Evolutionary conservation across 176 grass and related monocot genomes (phyloP), one percentile per base, ranked within the genome.

Genomic region (Carex pumila): DNA sequence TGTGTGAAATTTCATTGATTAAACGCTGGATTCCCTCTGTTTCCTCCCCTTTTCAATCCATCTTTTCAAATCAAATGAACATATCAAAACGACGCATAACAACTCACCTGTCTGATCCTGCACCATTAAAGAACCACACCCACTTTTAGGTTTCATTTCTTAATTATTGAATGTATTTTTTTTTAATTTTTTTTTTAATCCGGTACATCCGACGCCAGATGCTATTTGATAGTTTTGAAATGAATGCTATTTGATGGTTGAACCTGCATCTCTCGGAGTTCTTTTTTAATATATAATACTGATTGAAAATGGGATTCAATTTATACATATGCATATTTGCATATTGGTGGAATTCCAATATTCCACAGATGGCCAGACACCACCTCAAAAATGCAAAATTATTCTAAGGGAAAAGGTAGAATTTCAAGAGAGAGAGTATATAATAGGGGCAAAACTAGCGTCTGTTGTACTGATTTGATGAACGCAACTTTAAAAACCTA

Each of bases 1-100:
- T 82, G 62, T 82, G 79, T 65, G 19, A 61, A 54, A 82, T 82
- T 65, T 81, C 37, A 82, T 65, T 65, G 60, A 82, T 82, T 82
- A 66, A 66, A 82, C 39, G 10, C 32, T 34, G 66, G 80, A 82
- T 82, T 82, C 80, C 37, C 80, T 66, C 61, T 82, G 61, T 22
- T 82, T 82, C 60, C 79, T 81, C 3, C n/a, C 79, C 56, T 63
- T 63, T 71, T 47, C 68, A 43, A 47, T 47, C 68, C 39, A 81
- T 81, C 79, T 52, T 82, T 82, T 82, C 80, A 82, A 66, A 82
- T 54, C 45, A 74, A 75, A 14, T 30, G 11, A 21, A 21, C 71
- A 52, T 14, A 82, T 65, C 79, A 82, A 65, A 66, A 65, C 37
- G 55, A 82, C 43, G 7, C 4, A 82, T 50, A 61, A 61, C 59